A percentile compares a stretch with the other conserved stretches of the same genome.
Evolutionary conservation across 805 yeast genomes (phyloP).

Genomic region (Lipomyces yamanashiensis): DNA sequence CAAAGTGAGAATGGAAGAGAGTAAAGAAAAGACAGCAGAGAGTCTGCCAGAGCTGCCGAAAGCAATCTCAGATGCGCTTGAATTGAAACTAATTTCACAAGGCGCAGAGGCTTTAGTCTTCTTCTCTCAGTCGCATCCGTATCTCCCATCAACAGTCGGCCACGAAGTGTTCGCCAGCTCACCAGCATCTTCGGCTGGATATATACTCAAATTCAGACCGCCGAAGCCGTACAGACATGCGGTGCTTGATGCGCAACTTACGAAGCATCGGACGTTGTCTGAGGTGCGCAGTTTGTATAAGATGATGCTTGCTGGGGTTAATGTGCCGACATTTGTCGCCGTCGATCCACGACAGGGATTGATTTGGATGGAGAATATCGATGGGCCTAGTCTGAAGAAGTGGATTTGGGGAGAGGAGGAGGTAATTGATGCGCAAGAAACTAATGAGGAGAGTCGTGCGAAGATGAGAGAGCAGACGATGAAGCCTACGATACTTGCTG

Average conservation of each 20-base stretch:
- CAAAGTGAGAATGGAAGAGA: not conserved
- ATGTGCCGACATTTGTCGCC: conserved; percentile 73
- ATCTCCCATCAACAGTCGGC: conserved; percentile 11
- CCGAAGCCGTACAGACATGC: conserved; percentile 90
- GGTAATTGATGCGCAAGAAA: conserved; percentile 10
- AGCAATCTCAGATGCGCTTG: conserved; percentile 18
- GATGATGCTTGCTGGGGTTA: conserved; percentile 56
- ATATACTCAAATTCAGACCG: conserved; percentile 80
- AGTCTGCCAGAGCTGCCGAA: conserved; percentile 13
- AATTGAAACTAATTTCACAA: conserved; percentile 33
- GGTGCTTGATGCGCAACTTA: conserved; percentile 71
- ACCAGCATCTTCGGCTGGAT: conserved; percentile 17
- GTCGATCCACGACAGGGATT: conserved; percentile 79
- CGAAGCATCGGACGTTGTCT: conserved; percentile 78
- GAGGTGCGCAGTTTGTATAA: conserved; percentile 80
- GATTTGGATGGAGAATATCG: conserved; percentile 86
- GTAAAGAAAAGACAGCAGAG: not conserved
- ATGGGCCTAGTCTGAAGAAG: conserved; percentile 51
- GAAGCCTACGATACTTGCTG: conserved; percentile 52
- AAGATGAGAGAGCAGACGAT: conserved; percentile 44
- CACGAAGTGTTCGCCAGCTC: conserved; percentile 3
- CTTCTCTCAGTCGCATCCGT: conserved; percentile 32
- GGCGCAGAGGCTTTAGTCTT: conserved; percentile 40
- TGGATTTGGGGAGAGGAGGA: conserved; percentile 45
- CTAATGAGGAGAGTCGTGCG: conserved; percentile 7